Evolutionary conservation across 2,329 filamentous ascomycete species (phyloP).

Genomic region (Beauveria varroae): DNA sequence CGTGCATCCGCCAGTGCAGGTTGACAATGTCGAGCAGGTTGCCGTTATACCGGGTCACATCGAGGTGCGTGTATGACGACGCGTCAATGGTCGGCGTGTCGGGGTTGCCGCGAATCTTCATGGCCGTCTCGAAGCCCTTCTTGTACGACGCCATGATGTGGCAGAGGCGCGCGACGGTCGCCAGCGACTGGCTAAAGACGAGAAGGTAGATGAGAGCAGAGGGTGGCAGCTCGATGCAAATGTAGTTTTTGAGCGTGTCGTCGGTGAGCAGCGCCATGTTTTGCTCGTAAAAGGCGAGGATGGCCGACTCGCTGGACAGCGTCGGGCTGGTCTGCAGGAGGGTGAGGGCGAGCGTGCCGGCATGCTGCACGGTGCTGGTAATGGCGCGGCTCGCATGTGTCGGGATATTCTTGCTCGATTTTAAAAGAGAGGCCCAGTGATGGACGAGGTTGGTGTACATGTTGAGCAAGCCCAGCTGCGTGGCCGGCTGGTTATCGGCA

Average conservation of each 20-base stretch:
- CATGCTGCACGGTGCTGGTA: conserved; percentile 37
- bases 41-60: conserved; percentile 68
- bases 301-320: conserved; percentile 40
- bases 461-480: conserved; percentile 52
- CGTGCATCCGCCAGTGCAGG: conserved; percentile 68
- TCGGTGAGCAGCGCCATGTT: conserved; percentile 50
- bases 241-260: conserved; percentile 38
- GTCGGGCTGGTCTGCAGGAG: conserved; percentile 46
- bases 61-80: conserved; percentile 45
- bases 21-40: conserved; percentile 86
- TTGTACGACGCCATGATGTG: conserved; percentile 67
- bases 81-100: conserved; percentile 23
- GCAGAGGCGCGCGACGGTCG: conserved; percentile 61
- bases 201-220: conserved; percentile 62
- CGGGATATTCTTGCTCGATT: conserved; percentile 30
- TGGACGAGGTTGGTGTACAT: conserved; percentile 63
- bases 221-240: conserved; percentile 63
- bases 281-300: conserved; percentile 65
- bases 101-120: conserved; percentile 30
- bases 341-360: conserved; percentile 50
- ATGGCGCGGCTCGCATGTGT: conserved; percentile 30
- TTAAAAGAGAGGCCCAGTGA: conserved; percentile 45
- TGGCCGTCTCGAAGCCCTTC: conserved; percentile 60
- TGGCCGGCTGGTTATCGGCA: conserved; percentile 39
- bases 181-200: conserved; percentile 56